Evolutionary conservation across 257 asterid genomes (phyloP).

Genomic region (Plantago major): DNA sequence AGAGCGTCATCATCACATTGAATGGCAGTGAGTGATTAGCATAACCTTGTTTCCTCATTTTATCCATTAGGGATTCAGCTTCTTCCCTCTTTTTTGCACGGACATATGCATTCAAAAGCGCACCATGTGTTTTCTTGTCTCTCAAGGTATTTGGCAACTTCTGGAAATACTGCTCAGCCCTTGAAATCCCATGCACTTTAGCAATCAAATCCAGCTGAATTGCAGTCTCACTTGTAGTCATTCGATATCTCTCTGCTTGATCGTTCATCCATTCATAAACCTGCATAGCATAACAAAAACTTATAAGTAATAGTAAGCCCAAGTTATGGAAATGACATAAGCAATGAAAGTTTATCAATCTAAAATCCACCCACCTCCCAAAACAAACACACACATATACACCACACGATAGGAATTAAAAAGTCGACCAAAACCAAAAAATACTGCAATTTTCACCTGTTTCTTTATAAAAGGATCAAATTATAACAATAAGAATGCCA

Average conservation of each 20-base stretch:
- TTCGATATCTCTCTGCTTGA: constrained; percentile 57
- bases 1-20: constrained; percentile 93
- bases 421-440: no score
- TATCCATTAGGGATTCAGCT: constrained; percentile 68
- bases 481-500: no score
- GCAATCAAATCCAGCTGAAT: constrained; percentile 84
- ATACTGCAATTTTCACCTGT: no score
- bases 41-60: constrained; percentile 54
- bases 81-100: constrained; percentile 60
- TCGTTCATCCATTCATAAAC: constrained; percentile 87
- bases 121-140: constrained; percentile 75
- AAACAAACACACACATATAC: no score
- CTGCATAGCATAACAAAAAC: constrained; percentile 30
- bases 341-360: not conserved
- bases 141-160: constrained; percentile 60
- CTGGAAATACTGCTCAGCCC: constrained; percentile 71
- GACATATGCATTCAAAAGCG: constrained; percentile 75
- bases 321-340: no score
- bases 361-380: not conserved
- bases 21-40: constrained; percentile 58
- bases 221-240: constrained; percentile 78
- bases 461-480: no score
- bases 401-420: no score
- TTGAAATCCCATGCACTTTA: constrained; percentile 70
- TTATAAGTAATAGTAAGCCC: not conserved